Evolutionary conservation across 495 filamentous ascomycete species (phyloP), one percentile per base, ranked within the genome.

Genomic region (Penicillium angulare): DNA sequence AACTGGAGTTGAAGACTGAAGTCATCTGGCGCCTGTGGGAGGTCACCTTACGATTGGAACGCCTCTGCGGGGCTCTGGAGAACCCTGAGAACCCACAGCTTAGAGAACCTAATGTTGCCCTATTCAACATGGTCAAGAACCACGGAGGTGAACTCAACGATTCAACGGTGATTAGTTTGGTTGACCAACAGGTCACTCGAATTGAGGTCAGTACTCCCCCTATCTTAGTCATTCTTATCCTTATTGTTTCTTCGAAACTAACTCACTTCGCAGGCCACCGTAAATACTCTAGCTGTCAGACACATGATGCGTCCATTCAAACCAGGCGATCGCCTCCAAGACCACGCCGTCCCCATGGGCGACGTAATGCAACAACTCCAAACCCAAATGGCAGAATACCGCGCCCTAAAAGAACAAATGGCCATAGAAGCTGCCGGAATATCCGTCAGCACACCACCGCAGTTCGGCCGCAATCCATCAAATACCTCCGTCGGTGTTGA

Each of bases 121-220:
- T 97, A 32, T 71, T 93, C 63, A 86, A 92, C 61, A 83, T 85
- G 55, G 88, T 97, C 76, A 92, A 84, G 74, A 81, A 86, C 49
- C 77, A 85, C 50, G 89, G 87, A 17, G 92, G 90, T 0, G 90
- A 96, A 64, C 78, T 96, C 29, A 88, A 92, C 13, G 93, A 97
- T 71, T 77, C 81, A 17, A 89, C 92, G 61, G 68, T 96, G 59
- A 62, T 92, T 33, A 88, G 88, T 60, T 86, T 97, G 64, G 79
- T 97, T 57, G 92, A 96, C 62, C 92, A 97, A 63, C 89, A 95
- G 73, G 86, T 97, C 49, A 89, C 88, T 50, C 81, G 93, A 49
- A 95, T 99, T 62, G 93, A 99, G 83, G 92, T 93, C 76, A 59
- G 87, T 72, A 31, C 53, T n/a, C n/a, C n/a, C n/a, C n/a, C n/a